phyloP scores from a whole-genome alignment of 2,329 filamentous ascomycete species.

The Talaromyces piceae region DNA sequence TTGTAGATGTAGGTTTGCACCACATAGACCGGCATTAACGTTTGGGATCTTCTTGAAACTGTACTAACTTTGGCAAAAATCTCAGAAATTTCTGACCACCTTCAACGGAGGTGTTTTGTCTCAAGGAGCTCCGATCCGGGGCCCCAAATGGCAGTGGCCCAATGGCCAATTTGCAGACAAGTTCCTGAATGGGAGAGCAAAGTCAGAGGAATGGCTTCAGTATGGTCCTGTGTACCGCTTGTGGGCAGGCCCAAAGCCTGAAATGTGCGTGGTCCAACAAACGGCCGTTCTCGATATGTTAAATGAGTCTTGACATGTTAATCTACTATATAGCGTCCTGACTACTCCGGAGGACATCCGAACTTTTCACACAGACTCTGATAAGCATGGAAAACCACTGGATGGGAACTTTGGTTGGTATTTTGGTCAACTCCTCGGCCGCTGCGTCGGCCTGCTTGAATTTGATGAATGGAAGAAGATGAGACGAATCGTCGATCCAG shows the following conservation, averaged over 20 bases:
- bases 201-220: slow-evolving; percentile 26
- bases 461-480: neutral
- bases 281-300: neutral
- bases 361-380: slow-evolving; percentile 1
- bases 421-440: neutral
- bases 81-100: neutral
- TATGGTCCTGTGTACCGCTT: slow-evolving; percentile 34
- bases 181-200: slow-evolving; percentile 28
- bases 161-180: slow-evolving; percentile 38
- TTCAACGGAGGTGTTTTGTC: neutral
- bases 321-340: neutral
- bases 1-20: slow-evolving; percentile 1
- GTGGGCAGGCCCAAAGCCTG: slow-evolving; percentile 31
- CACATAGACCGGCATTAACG: too few species aligned
- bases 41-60: neutral
- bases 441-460: neutral
- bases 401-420: neutral
- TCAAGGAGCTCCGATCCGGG: neutral
- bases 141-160: slow-evolving; percentile 18
- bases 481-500: neutral
- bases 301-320: neutral
- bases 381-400: neutral
- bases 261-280: slow-evolving; percentile 28
- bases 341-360: neutral
- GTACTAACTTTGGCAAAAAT: neutral